Base-by-base conservation (phyloP, 805 yeast species). In the Metschnikowia similis region DNA sequence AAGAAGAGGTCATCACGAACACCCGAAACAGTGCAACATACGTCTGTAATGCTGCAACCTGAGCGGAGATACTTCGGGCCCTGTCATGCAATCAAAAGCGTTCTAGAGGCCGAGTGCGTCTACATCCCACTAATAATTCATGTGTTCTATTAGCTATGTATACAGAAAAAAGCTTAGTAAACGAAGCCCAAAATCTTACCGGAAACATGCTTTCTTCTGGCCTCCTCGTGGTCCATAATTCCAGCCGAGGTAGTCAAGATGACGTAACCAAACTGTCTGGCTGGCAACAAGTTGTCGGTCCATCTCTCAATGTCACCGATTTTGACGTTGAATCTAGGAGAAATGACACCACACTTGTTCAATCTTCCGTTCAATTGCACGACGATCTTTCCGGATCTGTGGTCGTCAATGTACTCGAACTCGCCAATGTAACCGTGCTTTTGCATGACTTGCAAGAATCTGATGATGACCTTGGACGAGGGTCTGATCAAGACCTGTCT, bases 141-240 rank as follows among this genome's bases (percentile, higher is more conserved):
- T 43, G 14, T 43, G 27, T 43, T 43, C 38, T 43, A 43, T 43
- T 91, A 91, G 51, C 97, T 97, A 44, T 44, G 38, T 17, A 35
- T 48, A 48, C 43, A 45, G 38, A 16, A 17, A 29, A 34, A 38
- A 45, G 50, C 43, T 38, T 87, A 91, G 87, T 91, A 91, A 63
- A 91, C 97, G 83, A 89, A 91, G 74, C 97, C 98, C 73, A 91
- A 87, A 79, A 91, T 87, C 85, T 91, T 91, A 79, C 98, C 98
- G 66, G 97, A 89, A 67, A 91, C 97, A 82, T 91, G 97, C 89
- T 91, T 92, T 85, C 97, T 87, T 85, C 96, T 89, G 72, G 98
- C 98, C 83, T 91, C 97, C 84, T 92, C 97, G 83, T 91, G 98
- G 85, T 92, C 97, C 96, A 91, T 90, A 71, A 91, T 91, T 82